Base-by-base conservation (phyloP, 257 asterid species). In the Rhazya stricta region DNA sequence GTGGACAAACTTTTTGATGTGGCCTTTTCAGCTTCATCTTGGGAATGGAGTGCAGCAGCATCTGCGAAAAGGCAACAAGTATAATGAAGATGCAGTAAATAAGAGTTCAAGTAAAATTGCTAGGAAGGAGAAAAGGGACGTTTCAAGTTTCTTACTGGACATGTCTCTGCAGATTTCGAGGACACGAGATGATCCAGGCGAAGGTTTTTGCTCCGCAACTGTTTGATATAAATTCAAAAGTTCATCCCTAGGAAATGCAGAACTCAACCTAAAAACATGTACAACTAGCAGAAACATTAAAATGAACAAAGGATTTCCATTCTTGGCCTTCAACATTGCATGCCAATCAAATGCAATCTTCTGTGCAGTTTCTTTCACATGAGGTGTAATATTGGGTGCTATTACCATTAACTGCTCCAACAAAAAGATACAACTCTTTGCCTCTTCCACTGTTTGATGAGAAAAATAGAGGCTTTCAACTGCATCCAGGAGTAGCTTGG, bases 71-170 rank as follows among this genome's bases (percentile, higher is more conserved):
- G 45, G 48, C 18, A 65, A 65, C 37, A 65, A 18, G 30, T 36
- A n/a, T n/a, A 65, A 18, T 21, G 46, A 36, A 36, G 27, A 37
- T 9, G 27, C 30, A 36, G 5, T 37, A 13, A 12, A 18, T 62
- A 37, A 19, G 48, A 65, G 18, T 11, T 25, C 30, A 19, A 34
- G 27, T 36, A 65, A 21, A 10, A 37, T 7, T 39, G n/a, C 29
- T 5, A 67, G 27, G 50, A 51, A 27, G 48, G n/a, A 46, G 18
- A 19, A 2, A 54, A 48, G 15, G 6, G 45, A 29, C 23, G 16
- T 36, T 50, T 63, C 29, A 9, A 41, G 53, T 25, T 25, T 67
- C 79, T 53, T 76, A 76, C 79, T 67, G 69, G 79, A 75, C n/a
- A 72, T 29, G 46, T 51, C 53, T 50, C 67, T 27, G 32, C 67